phyloP scores from a whole-genome alignment of 352 stramenopile genomes.

The Pythium plurisporium region DNA sequence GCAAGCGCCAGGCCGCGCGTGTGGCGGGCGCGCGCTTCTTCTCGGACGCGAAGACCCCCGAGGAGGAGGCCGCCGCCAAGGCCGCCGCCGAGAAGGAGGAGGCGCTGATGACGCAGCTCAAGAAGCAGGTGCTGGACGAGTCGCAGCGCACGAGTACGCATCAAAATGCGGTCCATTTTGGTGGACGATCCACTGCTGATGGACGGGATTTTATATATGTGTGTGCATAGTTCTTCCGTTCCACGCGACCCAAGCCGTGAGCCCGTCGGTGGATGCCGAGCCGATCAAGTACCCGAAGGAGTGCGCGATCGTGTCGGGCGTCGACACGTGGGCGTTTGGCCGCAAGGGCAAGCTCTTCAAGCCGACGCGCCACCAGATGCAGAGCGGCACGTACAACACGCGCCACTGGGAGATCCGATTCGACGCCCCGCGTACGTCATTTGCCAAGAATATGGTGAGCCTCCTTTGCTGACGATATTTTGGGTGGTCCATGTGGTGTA shows the following conservation, averaged over 20 bases:
- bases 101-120: constrained; percentile 36
- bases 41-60: constrained; percentile 33
- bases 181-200: too few species aligned
- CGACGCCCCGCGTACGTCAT: constrained; percentile 33
- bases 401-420: constrained; percentile 87
- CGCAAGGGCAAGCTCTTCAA: constrained; percentile 73
- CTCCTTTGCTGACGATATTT: background rate
- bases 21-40: constrained; percentile 30
- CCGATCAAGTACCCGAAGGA: constrained; percentile 64
- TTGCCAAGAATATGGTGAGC: background rate
- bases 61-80: constrained; percentile 41
- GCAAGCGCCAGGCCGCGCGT: constrained; percentile 12
- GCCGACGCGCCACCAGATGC: constrained; percentile 79
- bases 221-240: constrained; percentile 47
- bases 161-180: too few species aligned
- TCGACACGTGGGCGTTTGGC: constrained; percentile 52
- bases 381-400: constrained; percentile 77
- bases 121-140: constrained; percentile 39
- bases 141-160: constrained; percentile 53
- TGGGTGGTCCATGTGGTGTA: background rate
- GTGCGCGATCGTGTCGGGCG: constrained; percentile 56
- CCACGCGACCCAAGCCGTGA: constrained; percentile 46
- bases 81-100: constrained; percentile 39
- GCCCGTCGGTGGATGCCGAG: constrained; percentile 42
- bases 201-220: background rate